Base-by-base conservation (phyloP, 345 rosid genomes). In the Arabidopsis arenosa region DNA sequence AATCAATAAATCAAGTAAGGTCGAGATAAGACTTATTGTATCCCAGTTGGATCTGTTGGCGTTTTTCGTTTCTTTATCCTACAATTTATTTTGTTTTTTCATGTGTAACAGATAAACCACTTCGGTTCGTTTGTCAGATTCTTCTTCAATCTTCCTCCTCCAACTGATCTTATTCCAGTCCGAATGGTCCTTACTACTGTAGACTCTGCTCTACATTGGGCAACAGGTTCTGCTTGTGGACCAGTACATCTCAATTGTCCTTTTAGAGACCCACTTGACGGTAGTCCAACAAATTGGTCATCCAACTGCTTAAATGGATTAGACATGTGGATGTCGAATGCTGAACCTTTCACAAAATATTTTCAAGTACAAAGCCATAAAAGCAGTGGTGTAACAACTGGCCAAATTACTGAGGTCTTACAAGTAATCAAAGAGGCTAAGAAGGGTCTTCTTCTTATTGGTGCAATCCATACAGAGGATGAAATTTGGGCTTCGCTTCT, bases 181-280 rank as follows among this genome's bases (percentile, higher is more conserved):
- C 85, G 95, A 52, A 87, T 90, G 94, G 89, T 90, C 49, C 93
- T 94, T 55, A 94, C 97, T 9, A 86, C 96, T 23, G 73, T 94
- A 43, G 97, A 91, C 85, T 89, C 97, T 69, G 98, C 97, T 56
- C 83, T 90, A 36, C 86, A 94, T 62, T 77, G 88, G 88, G 94
- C 98, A 48, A 88, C 85, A 18, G 82, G 87, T 41, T 80, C 84
- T 47, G 90, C 92, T 48, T 64, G 68, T 82, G 98, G 98, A 17
- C 98, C 98, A 17, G 97, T 94, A 83, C 98, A 94, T 82, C 82
- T 94, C 28, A 94, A 94, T 79, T 94, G 97, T 80, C 82, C 96
- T 77, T 94, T 90, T 62, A 84, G 98, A 84, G 98, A 94, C 77
- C 96, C 98, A 30, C 74, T 91, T 75, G 93, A 93, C 66, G 80